Evolutionary conservation across 2,329 filamentous ascomycete genomes (phyloP).

Genomic region (Arthrinium puccinioides): DNA sequence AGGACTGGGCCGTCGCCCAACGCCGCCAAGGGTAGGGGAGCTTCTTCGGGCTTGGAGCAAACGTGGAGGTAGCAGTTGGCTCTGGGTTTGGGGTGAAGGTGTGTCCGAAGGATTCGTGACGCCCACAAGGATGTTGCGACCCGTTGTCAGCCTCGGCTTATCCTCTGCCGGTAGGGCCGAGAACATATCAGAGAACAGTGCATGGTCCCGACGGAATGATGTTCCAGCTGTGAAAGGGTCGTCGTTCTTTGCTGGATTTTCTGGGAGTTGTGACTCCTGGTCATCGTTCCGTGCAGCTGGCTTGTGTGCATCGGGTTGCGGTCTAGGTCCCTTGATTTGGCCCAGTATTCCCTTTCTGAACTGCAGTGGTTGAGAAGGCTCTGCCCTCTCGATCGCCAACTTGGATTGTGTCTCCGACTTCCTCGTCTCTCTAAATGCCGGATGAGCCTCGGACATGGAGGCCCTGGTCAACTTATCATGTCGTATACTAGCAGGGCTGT

Average conservation of each 20-base stretch:
- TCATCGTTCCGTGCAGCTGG: neutral
- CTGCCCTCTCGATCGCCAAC: conserved; percentile 5
- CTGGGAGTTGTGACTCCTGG: neutral
- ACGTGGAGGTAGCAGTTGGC: conserved; percentile 13
- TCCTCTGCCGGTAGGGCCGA: conserved; percentile 14
- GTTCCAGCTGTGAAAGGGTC: conserved; percentile 18
- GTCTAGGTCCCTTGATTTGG: neutral
- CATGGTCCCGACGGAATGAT: conserved; percentile 6
- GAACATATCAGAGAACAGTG: conserved; percentile 19
- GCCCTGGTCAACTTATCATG: conserved; percentile 3
- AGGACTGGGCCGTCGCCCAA: conserved; percentile 7
- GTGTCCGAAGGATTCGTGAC: conserved; percentile 6
- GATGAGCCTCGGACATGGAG: conserved; percentile 7
- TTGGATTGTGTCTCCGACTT: conserved; percentile 1
- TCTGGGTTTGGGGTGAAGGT: conserved; percentile 13
- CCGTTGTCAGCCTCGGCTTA: neutral
- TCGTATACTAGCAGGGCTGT: conserved; percentile 11
- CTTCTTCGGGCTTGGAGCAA: conserved; percentile 12
- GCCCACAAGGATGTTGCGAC: conserved; percentile 1
- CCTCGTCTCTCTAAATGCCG: neutral
- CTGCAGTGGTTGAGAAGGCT: conserved; percentile 7
- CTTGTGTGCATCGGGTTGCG: neutral
- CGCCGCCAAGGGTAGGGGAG: conserved; percentile 10
- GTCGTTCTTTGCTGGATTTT: conserved; percentile 7
- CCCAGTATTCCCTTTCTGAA: conserved; percentile 4